A percentile compares a stretch with the other conserved stretches of the same genome.
These are phyloP conservation scores for Exophiala lecanii-corni DNA, from an alignment of 2,329 filamentous ascomycete genomes.

Conservation along the genomic window DNA sequence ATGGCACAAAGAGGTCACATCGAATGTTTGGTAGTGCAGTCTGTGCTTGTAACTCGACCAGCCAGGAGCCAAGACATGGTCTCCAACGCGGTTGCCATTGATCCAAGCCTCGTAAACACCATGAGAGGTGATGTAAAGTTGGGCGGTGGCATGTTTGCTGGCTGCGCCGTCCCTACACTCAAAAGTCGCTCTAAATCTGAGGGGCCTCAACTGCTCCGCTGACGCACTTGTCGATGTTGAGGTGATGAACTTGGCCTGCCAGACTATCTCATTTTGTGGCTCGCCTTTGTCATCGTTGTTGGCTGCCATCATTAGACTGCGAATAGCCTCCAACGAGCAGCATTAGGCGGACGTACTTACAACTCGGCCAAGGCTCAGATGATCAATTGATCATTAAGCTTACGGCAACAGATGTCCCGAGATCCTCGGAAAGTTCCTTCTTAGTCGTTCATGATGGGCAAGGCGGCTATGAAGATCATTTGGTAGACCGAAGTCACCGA, in stretches of 20 bases:
- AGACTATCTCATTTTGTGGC: background rate
- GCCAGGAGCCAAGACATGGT: slow-evolving; percentile 45
- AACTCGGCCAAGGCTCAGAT: background rate
- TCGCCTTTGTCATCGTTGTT: background rate
- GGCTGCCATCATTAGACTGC: background rate
- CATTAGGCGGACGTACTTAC: background rate
- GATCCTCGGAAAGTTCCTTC: background rate
- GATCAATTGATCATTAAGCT: no score
- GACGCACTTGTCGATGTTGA: background rate
- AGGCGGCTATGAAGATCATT: no score
- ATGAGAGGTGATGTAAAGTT: slow-evolving; percentile 45
- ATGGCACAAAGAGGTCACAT: slow-evolving; percentile 42
- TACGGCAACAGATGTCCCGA: background rate
- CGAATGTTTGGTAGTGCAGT: slow-evolving; percentile 50
- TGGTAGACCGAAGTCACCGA: no score
- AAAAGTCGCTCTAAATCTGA: background rate
- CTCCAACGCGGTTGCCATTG: slow-evolving; percentile 42
- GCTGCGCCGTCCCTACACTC: background rate
- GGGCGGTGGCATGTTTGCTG: slow-evolving; percentile 31
- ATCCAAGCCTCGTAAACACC: slow-evolving; percentile 47
- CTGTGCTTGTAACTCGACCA: slow-evolving; percentile 50
- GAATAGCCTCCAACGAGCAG: background rate
- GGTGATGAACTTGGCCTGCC: background rate
- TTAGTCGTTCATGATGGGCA: no score
- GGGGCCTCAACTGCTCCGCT: background rate